Evolutionary conservation across 768 basidiomycete species (phyloP), one percentile per base, ranked within the genome.

Genomic region (Solioccasus polychromus): DNA sequence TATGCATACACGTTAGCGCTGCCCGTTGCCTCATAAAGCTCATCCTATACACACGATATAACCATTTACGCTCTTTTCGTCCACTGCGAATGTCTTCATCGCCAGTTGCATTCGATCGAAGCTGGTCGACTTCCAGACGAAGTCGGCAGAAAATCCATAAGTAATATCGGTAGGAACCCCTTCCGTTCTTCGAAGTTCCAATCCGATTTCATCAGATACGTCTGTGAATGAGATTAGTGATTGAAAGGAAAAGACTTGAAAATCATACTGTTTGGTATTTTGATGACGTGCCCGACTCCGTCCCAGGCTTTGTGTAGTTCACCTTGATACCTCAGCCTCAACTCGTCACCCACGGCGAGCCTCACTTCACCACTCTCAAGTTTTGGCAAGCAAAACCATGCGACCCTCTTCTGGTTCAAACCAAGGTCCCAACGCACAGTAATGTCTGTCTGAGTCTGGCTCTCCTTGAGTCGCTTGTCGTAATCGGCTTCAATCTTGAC

Each of bases 401-500:
- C 95, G n/a, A 98, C 87, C 24, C 96, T 82, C 70, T 97, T 98
- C 71, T 99, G 96, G 66, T 99, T 99, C 55, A 99, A 71, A 64
- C 96, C 96, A 41, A 98, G 73, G 68, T 99, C 96, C 96, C 96
- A 99, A 35, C 96, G 76, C 19, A 99, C 87, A 22, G 85, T 83
- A 59, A 99, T 94, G 51, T 95, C 92, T 5, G 90, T 96, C 71
- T 99, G 95, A 0, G 96, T 98, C 71, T 99, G 96, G 50, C 92
- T 91, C 67, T 99, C 96, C 70, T 99, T 99, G 59, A 98, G 77
- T 44, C 85, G 80, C 71, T 97, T 97, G 63, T 99, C 96, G 59
- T 97, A 99, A 70, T 99, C 96, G 2, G 96, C 96, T 62, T 99
- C 96, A 56, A 99, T 98, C 73, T 99, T 99, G 68, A 99, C 96